phyloP scores from a whole-genome alignment of 305 asterid species.

The Lippia alba region DNA sequence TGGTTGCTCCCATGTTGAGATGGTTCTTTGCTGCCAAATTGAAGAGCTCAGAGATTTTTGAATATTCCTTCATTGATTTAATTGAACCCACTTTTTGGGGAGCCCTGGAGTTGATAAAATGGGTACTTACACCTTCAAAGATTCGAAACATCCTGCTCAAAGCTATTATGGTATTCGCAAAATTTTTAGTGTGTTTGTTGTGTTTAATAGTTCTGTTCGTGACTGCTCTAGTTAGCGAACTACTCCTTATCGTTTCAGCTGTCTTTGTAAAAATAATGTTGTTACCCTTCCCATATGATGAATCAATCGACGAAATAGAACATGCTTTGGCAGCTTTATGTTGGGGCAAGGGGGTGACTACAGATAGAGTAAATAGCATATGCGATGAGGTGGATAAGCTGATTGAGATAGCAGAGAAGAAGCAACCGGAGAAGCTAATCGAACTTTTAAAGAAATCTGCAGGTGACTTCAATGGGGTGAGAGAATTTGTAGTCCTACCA shows the following conservation, averaged over 20 bases:
- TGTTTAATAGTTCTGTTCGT: constrained; percentile 32
- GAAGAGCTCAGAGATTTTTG: constrained; percentile 23
- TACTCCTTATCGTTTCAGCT: constrained; percentile 23
- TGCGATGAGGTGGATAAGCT: too few relatives aligned
- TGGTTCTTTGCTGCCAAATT: constrained; percentile 33
- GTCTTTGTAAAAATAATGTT: background rate
- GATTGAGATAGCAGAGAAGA: background rate
- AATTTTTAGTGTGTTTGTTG: background rate
- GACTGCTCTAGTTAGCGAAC: constrained; percentile 30
- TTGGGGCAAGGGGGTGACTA: background rate
- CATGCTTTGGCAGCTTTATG: background rate
- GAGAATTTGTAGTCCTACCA: background rate
- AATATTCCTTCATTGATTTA: constrained; percentile 21
- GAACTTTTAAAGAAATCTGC: too few relatives aligned
- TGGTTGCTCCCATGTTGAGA: constrained; percentile 35
- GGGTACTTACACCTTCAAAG: constrained; percentile 42
- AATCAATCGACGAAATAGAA: background rate
- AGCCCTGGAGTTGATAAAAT: too few relatives aligned
- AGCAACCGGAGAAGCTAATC: background rate
- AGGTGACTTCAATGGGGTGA: background rate
- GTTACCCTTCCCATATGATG: background rate
- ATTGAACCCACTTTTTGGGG: too few relatives aligned
- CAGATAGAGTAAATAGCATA: background rate
- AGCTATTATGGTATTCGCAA: background rate
- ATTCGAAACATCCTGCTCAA: background rate